Base-by-base conservation (phyloP, 2,329 filamentous ascomycete species). In the Fusarium annulatum region DNA sequence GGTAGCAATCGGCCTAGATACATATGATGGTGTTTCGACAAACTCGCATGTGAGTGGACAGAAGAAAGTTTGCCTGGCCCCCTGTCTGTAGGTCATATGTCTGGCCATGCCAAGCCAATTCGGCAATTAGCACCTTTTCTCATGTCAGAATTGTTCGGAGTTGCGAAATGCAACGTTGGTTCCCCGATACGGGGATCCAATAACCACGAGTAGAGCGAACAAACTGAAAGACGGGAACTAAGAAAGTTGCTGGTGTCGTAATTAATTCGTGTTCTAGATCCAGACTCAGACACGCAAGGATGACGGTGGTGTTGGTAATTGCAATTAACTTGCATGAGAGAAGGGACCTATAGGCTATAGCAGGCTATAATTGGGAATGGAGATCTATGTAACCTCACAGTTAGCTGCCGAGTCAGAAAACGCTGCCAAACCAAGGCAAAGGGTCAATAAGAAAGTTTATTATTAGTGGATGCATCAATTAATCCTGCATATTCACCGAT, bases 1-100 rank as follows among this genome's bases (percentile, higher is more conserved):
- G 72, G 72, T 74, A 74, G 72, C 34, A 67, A 48, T 14, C 23
- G 39, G 46, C 23, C 36, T 48, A 33, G 57, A 41, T 52, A 48
- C 45, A 51, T 41, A 51, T 48, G 49, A 18, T 64, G 55, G 46
- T 71, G 62, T 73, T 71, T 57, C 55, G 53, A 51, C 39, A 67
- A 41, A 61, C 58, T 68, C 49, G 58, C 33, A 30, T 74, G 55
- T 74, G 59, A 74, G 55, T 73, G 71, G 63, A 38, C 56, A 61
- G 67, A 49, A n/a, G 23, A 67, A 57, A 58, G 55, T 64, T 74
- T 67, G 42, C 46, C n/a, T 46, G 51, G 26, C 39, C 71, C 60
- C 67, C 38, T 65, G 52, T 42, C 53, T 21, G 21, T 39, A 33
- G 69, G 64, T 69, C 57, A 69, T 51, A 30, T 58, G 66, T 42